Base-by-base conservation (phyloP, 208 protist species). In the Sergeia podlipaevii region DNA sequence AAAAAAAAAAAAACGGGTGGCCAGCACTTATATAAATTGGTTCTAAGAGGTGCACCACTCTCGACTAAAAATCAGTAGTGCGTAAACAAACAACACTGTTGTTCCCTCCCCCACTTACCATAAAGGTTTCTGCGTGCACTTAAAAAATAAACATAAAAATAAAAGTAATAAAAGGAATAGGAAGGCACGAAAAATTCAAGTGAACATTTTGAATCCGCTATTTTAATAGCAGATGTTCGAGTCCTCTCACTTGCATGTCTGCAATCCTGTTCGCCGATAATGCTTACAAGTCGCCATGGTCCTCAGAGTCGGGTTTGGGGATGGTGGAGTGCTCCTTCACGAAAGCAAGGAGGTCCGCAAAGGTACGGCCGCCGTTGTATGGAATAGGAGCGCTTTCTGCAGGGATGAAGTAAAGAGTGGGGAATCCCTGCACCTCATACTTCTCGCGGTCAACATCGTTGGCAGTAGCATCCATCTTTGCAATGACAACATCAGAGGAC, bases 391-490 rank as follows among this genome's bases (percentile, higher is more conserved):
- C 61, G 27, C 80, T 61, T 32, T 64, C 74, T 47, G 77, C 78
- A 24, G 84, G 48, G 53, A 97, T 85, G 36, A 80, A 91, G 56
- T 79, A 86, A 7, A 97, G 45, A 20, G 95, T 96, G 7, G 91
- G 91, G 60, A 91, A 96, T 5, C 88, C 88, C 2, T 56, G 56
- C 11, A 95, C 71, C 20, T 47, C 20, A 39, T 76, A 81, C 43
- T 56, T 41, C 18, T 45, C 42, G 37, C 64, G 54, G 59, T 88
- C 65, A 18, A 76, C 64, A 49, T 78, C 73, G 58, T 93, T 85
- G 11, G 52, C 43, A 2, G 79, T 80, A 15, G 83, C 85, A 38
- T 97, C 88, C 39, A 96, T 65, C 71, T 95, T 75, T 18, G 72
- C 89, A 43, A 97, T 77, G 53, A 96, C 61, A 26, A 97, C 70